Base-by-base conservation (phyloP, 2,329 filamentous ascomycete genomes). In the Fusarium virguliforme region DNA sequence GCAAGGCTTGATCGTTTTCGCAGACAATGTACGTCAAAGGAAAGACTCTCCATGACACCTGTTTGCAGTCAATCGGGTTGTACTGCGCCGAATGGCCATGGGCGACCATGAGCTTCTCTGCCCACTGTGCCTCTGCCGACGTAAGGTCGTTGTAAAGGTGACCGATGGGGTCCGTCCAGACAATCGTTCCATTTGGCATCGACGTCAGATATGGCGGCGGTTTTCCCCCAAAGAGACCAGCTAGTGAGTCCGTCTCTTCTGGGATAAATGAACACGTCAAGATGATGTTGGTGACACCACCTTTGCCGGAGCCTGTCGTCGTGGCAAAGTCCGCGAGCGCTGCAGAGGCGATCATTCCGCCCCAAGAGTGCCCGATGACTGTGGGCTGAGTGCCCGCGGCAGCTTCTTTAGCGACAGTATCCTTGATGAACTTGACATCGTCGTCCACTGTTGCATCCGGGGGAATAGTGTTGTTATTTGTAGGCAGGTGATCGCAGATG, bases 1-100 rank as follows among this genome's bases (percentile, higher is more conserved):
- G 48, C 48, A 53, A 34, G 15, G 48, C 48, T 35, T 53, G 30
- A 10, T 53, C 48, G 5, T 53, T 53, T 53, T 53, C 48, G 15
- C 48, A 53, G 8, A 53, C 18, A 9, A 53, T 53, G 30, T 53
- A 53, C 22, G 48, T 53, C 48, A 53, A 34, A 24, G 30, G 48
- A 15, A 53, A 35, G 30, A 15, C 48, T 12, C 30, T n/a, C 48
- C 48, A 53, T 34, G 48, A 28, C 30, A 35, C 48, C 48, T 35
- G 32, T 12, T 15, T 8, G 18, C 48, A 53, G 12, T 53, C 48
- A 53, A 35, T 53, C 10, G 48, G 8, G 3, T n/a, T 53, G 7
- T 53, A 53, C 10, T 53, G 30, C 30, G 30, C 18, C 7, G 28
- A 22, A n/a, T 53, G 15, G 1, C 48, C 48, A 53, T 53, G 48